Conservation (phyloP, 1,284 basidiomycete species). For the Fomitopsis betulina region DNA sequence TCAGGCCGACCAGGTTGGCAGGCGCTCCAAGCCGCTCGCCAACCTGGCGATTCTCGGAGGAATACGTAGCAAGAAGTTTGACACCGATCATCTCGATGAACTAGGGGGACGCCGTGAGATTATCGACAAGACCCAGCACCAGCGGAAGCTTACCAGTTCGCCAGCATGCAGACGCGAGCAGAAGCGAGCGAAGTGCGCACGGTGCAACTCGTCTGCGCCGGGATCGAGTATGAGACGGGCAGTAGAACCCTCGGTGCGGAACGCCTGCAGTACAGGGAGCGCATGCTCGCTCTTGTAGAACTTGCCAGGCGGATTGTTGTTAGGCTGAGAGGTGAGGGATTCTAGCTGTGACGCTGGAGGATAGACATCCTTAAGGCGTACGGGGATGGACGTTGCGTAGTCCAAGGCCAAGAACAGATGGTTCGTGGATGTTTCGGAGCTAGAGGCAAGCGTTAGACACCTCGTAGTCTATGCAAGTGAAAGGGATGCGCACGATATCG, state of each 20-base stretch:
- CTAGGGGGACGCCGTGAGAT: conserved; percentile 6
- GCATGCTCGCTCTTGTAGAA: conserved; percentile 26
- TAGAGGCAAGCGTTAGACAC: neutral
- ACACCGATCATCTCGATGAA: conserved; percentile 24
- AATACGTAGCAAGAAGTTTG: conserved; percentile 21
- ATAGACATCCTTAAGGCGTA: conserved; percentile 20
- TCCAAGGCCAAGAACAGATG: conserved; percentile 15
- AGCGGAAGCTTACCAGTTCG: conserved; percentile 17
- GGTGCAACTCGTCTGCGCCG: conserved; percentile 13
- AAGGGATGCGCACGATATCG: neutral
- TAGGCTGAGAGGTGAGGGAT: conserved; percentile 10
- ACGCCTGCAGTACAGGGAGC: conserved; percentile 14
- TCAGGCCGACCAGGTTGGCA: conserved; percentile 17
- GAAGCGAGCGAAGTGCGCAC: conserved; percentile 22
- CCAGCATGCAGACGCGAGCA: conserved; percentile 15
- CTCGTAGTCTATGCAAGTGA: neutral
- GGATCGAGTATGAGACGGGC: conserved; percentile 15
- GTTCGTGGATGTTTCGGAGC: conserved; percentile 3
- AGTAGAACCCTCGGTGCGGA: conserved; percentile 18
- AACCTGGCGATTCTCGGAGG: conserved; percentile 18
- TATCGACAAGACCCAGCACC: neutral
- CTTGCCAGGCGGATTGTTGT: conserved; percentile 19
- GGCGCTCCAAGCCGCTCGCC: conserved; percentile 18
- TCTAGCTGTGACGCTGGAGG: conserved; percentile 13
- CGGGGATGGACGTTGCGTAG: conserved; percentile 16